Conservation (phyloP, 441 rosid genomes). For the Lepidium campestre region DNA sequence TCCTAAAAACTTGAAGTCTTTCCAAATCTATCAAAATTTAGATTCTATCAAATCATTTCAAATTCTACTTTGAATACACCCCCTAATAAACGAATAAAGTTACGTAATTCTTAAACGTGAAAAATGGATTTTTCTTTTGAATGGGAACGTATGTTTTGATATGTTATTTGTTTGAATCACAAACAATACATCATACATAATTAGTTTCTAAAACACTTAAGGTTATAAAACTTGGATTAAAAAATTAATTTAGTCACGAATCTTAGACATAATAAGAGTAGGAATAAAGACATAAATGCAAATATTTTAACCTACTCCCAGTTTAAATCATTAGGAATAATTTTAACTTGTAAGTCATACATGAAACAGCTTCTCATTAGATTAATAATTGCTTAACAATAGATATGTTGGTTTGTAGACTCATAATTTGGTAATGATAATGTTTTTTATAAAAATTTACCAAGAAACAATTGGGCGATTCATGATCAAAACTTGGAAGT, state of each 20-base stretch:
- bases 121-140: too few relatives aligned
- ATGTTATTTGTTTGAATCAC: too few relatives aligned
- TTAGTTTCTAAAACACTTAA: background rate
- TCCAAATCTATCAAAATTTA: too few relatives aligned
- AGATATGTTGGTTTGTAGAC: background rate
- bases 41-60: too few relatives aligned
- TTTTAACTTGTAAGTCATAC: conserved; percentile 9
- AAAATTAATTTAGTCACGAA: background rate
- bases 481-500: conserved; percentile 5
- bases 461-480: background rate
- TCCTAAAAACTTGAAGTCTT: too few relatives aligned
- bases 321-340: conserved; percentile 7
- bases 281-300: background rate
- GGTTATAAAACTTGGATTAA: background rate
- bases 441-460: background rate
- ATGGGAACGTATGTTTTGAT: too few relatives aligned
- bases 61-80: too few relatives aligned
- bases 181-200: too few relatives aligned
- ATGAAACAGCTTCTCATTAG: background rate
- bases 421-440: conserved; percentile 14
- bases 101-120: too few relatives aligned
- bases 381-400: background rate
- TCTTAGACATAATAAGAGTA: conserved; percentile 1
- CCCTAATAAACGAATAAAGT: too few relatives aligned
- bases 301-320: conserved; percentile 14